Percentiles rank a stretch among this genome's conserved stretches.
phyloP scores from a whole-genome alignment of 257 asterid genomes.

The Haberlea rhodopensis region DNA sequence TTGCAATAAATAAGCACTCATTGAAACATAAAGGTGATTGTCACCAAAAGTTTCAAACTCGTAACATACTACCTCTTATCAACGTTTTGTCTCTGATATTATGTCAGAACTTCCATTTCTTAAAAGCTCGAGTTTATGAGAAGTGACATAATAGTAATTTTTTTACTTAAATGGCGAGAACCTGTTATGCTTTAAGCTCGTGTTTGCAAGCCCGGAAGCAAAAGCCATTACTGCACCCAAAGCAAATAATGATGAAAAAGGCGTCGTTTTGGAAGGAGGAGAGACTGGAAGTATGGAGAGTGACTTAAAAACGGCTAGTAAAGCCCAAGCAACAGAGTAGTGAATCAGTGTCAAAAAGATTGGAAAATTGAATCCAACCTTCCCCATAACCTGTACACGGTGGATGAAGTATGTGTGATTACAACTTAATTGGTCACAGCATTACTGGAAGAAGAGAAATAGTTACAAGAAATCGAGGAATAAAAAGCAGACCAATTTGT shows the following conservation, averaged over 20 bases:
- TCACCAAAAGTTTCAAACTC: no score
- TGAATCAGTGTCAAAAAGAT: slow-evolving; percentile 80
- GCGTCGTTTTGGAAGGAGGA: slow-evolving; percentile 75
- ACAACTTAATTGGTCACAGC: not conserved
- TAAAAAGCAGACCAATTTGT: slow-evolving; percentile 58
- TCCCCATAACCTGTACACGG: slow-evolving; percentile 72
- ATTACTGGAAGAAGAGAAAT: not conserved
- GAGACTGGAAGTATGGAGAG: slow-evolving; percentile 63
- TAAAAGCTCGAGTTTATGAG: no score
- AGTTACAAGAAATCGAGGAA: not conserved
- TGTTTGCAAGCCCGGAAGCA: slow-evolving; percentile 84
- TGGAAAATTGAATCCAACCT: slow-evolving; percentile 82
- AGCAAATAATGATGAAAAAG: slow-evolving; percentile 65
- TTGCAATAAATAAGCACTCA: no score
- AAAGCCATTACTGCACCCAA: slow-evolving; percentile 90
- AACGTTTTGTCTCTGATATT: no score
- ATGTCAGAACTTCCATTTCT: no score
- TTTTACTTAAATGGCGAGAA: slow-evolving; percentile 26
- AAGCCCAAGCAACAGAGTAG: slow-evolving; percentile 67
- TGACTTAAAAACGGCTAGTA: slow-evolving; percentile 69
- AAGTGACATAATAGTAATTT: not conserved
- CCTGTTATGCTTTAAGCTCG: slow-evolving; percentile 84
- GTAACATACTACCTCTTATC: no score
- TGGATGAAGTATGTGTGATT: not conserved
- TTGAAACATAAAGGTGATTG: no score